These are phyloP conservation scores for Paraleonurus japonicus DNA, from an alignment of 257 asterid genomes.

Conservation along the genomic window DNA sequence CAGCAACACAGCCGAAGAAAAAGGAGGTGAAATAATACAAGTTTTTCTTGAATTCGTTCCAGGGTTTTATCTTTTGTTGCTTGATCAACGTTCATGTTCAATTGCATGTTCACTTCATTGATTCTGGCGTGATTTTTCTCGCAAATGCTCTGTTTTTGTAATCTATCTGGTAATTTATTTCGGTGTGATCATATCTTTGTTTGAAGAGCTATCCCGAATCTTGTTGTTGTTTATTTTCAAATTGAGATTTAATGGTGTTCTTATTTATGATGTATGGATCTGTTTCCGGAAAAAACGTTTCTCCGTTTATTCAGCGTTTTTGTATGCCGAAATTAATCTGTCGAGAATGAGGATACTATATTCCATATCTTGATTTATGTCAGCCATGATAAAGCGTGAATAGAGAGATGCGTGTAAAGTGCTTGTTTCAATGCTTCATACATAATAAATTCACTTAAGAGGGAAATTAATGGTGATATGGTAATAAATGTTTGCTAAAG, in stretches of 20 bases:
- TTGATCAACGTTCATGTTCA: constrained; percentile 14
- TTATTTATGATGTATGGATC: not conserved
- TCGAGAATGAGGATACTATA: not conserved
- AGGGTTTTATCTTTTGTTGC: constrained; percentile 13
- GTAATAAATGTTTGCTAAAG: not conserved
- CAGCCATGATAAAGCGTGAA: not conserved
- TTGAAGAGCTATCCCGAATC: constrained; percentile 12
- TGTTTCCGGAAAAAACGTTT: not conserved
- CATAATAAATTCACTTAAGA: not conserved
- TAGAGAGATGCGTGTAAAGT: not conserved
- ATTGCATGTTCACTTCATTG: constrained; percentile 17
- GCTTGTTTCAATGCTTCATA: constrained; percentile 1
- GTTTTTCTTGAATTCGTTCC: not conserved
- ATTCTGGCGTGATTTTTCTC: constrained; percentile 22
- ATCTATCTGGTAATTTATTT: not conserved
- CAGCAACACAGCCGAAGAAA: constrained; percentile 7
- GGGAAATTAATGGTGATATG: not conserved
- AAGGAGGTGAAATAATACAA: constrained; percentile 27
- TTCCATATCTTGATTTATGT: constrained; percentile 7
- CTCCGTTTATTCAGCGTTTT: not conserved
- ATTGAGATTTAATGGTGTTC: constrained; percentile 11
- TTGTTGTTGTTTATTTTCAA: not conserved
- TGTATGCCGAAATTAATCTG: not conserved
- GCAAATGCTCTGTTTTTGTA: not conserved
- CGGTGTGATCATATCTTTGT: constrained; percentile 20